phyloP scores from a whole-genome alignment of 2,329 filamentous ascomycete genomes.

The Diaporthe sp. region DNA sequence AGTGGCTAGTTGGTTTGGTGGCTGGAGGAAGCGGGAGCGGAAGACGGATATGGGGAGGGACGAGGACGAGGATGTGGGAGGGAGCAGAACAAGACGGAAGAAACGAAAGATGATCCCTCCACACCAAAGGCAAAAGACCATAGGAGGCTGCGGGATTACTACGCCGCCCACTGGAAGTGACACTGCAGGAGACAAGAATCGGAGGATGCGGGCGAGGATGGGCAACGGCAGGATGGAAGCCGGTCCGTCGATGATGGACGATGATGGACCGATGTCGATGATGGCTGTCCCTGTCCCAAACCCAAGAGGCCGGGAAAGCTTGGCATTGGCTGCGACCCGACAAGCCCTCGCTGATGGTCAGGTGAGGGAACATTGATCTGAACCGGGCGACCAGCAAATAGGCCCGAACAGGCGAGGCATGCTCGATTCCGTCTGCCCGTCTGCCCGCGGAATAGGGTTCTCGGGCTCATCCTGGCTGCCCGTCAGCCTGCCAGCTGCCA shows the following conservation, averaged over 20 bases:
- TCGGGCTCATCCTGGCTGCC: too few species aligned
- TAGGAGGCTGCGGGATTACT: conserved; percentile 19
- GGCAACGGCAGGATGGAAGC: neutral
- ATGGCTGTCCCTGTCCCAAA: conserved; percentile 22
- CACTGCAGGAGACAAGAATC: neutral
- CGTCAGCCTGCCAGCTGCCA: neutral
- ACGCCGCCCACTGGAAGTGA: conserved; percentile 16
- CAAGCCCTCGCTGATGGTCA: neutral
- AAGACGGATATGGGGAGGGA: neutral
- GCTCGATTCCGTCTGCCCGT: neutral
- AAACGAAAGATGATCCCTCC: conserved; percentile 10
- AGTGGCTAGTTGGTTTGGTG: neutral
- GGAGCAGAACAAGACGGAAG: neutral
- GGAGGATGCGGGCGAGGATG: conserved; percentile 5
- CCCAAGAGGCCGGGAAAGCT: conserved; percentile 29
- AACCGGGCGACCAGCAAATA: neutral
- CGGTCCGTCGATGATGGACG: conserved; percentile 16
- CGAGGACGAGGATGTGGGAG: neutral
- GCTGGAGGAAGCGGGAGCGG: neutral
- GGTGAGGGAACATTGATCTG: conserved; percentile 12
- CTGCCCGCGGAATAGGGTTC: neutral
- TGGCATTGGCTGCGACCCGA: conserved; percentile 15
- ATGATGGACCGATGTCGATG: conserved; percentile 25
- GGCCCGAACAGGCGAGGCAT: neutral
- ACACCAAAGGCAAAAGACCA: neutral